Base-by-base conservation (phyloP, 768 basidiomycete species). In the Lactarius trivialis region DNA sequence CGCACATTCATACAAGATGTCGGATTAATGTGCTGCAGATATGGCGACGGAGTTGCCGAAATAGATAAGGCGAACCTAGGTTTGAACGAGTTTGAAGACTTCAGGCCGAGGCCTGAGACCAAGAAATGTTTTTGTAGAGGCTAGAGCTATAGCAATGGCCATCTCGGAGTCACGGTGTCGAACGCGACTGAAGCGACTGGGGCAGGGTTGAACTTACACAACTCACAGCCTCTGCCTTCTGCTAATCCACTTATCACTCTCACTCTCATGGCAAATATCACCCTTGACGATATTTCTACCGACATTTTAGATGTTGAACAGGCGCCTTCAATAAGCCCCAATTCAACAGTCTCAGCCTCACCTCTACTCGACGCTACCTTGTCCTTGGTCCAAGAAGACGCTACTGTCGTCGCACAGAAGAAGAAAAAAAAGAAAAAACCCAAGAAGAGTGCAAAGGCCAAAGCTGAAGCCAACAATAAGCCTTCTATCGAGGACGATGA, bases 381-480 rank as follows among this genome's bases (percentile, higher is more conserved):
- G 17, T 67, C 71, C 8, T 69, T 72, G 4, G 53, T 63, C 1
- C 48, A 37, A n/a, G 45, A 48, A 24, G 71, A 65, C 11, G n/a
- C n/a, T n/a, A 62, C 70, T n/a, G 56, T 70, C 7, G 63, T 61
- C n/a, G 62, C 65, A 24, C 77, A 77, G 68, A 84, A 84, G 72
- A 89, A 88, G 75, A 89, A 88, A 75, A 87, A 85, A 63, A 74
- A 74, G 67, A 73, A 79, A 72, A 86, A 84, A 73, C 82, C 85
- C 69, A 89, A 87, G 73, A 86, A 85, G 74, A 85, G 84, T 70
- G 82, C 83, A 72, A 85, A 81, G 70, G 64, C 81, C 36, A 81
- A 84, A 72, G 86, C 84, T 71, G 73, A 77, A n/a, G 71, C 77
- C 4, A 81, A 81, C 66, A 73, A 61, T 59, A 72, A 36, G 68